Base-by-base conservation (phyloP, 345 rosid genomes). In the Ailanthus altissimus region DNA sequence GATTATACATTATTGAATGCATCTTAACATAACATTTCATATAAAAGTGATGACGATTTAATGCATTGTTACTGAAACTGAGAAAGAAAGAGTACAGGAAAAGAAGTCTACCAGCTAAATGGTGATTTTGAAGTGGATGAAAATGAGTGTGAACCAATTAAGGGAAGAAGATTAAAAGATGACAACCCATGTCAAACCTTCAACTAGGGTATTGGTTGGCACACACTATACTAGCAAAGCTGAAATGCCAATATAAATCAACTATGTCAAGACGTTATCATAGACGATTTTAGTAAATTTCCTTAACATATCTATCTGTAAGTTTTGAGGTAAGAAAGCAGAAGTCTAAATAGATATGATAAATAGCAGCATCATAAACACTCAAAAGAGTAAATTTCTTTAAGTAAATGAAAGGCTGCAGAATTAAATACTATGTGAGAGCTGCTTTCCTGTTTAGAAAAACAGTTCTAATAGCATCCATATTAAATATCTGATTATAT, bases 311-410 rank as follows among this genome's bases (percentile, higher is more conserved):
- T 6, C 53, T n/a, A 66, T 63, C 13, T 2, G 53, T 63, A 45
- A 66, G 20, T 66, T 66, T 66, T 43, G 51, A 45, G 18, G 32
- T 66, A 66, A 43, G 51, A 66, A 45, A 66, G 38, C 53, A 21
- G 20, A 66, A 21, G 1, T 66, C 18, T 45, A 2, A 21, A 38
- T 25, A 21, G 14, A 18, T 20, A 20, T 36, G 1, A 18, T 63
- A 38, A 21, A 62, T 21, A 16, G 46, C 67, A 61, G 5, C 18
- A 61, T 11, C 64, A 14, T 32, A 36, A 61, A 62, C 42, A 62
- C 43, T 62, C 21, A 5, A 62, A n/a, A 62, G 6, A 7, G 8
- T 49, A 70, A 76, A 58, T 58, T 67, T 68, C 50, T 68, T 45
- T 59, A 23, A 25, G 77, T 11, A 13, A 46, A 26, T 32, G 38